Base-by-base conservation (phyloP, 2,329 filamentous ascomycete species). In the Fusarium sp. region DNA sequence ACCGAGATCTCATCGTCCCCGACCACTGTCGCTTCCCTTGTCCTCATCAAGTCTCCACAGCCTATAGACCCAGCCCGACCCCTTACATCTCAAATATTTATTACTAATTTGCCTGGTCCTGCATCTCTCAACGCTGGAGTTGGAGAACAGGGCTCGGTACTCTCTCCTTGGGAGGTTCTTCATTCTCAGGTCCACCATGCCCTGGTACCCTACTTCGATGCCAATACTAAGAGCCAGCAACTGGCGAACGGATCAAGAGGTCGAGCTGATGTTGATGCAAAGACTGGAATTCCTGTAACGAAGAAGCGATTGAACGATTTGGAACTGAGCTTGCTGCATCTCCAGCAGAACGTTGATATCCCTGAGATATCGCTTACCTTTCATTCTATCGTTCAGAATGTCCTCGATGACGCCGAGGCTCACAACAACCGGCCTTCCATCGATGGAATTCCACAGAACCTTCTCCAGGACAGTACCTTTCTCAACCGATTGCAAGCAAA, bases 301-400 rank as follows among this genome's bases (percentile, higher is more conserved):
- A 98, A 98, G 87, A 98, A 98, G 89, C 94, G 95, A 80, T 92
- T 98, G 82, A 96, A 96, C 57, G 97, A 99, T 82, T 85, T 99
- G 76, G 95, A 98, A 82, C 88, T 98, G 77, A 96, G 93, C 76
- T 86, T 99, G 79, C 88, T 95, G 66, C 96, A 99, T 80, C 87
- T 99, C 62, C 95, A 98, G 83, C 95, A 99, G 83, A 98, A 99
- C 83, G 95, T 98, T 63, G 97, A 99, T 83, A 98, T 99, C 60
- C 96, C 96, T 26, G 94, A 97, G 78, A 89, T 98, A 58, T 93
- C 94, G 24, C 86, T 99, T 72, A 91, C 94, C 17, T 92, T 98
- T 75, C 95, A 98, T 79, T 93, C 95, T 35, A 89, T 97, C 38
- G 94, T 99, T 26, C 94, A 97, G 83, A 90, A 87, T 73, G 95